Percentiles rank a stretch among this genome's conserved stretches.
Evolutionary conservation across 768 basidiomycete genomes (phyloP).

Genomic region (Amanita rubescens): DNA sequence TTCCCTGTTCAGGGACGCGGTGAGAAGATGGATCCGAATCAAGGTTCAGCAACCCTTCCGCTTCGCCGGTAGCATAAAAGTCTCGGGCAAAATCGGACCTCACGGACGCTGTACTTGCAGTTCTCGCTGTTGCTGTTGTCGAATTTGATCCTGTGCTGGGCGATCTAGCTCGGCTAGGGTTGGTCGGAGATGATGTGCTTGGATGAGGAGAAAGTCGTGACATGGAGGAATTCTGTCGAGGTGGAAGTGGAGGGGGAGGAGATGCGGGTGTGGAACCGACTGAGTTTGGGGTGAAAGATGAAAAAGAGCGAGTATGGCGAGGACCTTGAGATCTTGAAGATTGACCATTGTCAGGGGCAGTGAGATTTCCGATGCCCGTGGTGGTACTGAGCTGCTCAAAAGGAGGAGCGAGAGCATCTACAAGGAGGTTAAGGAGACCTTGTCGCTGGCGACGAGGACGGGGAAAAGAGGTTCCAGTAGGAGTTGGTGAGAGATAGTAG

Average conservation of each 20-base stretch:
- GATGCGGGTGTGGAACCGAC: neutral
- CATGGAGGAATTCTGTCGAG: neutral
- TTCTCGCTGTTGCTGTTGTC: neutral
- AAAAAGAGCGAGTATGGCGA: neutral
- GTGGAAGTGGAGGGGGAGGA: neutral
- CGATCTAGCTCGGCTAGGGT: neutral
- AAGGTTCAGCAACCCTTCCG: slow-evolving; percentile 10
- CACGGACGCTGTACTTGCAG: slow-evolving; percentile 5
- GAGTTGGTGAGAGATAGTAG: neutral
- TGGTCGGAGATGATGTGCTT: too few relatives aligned
- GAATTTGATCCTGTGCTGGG: neutral
- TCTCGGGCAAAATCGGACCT: slow-evolving; percentile 60
- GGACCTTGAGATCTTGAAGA: neutral
- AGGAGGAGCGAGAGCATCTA: neutral
- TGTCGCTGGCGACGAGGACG: neutral
- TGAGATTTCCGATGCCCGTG: too few relatives aligned
- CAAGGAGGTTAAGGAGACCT: neutral
- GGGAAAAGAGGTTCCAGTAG: neutral
- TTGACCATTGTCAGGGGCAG: neutral
- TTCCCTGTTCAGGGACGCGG: too few relatives aligned
- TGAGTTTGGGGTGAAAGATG: neutral
- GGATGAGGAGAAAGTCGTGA: neutral
- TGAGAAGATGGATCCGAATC: neutral
- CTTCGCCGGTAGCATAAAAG: slow-evolving; percentile 46
- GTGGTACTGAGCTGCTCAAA: neutral